These are phyloP conservation scores for Teunomyces cretensis DNA, from an alignment of 805 yeast genomes.

Conservation along the genomic window DNA sequence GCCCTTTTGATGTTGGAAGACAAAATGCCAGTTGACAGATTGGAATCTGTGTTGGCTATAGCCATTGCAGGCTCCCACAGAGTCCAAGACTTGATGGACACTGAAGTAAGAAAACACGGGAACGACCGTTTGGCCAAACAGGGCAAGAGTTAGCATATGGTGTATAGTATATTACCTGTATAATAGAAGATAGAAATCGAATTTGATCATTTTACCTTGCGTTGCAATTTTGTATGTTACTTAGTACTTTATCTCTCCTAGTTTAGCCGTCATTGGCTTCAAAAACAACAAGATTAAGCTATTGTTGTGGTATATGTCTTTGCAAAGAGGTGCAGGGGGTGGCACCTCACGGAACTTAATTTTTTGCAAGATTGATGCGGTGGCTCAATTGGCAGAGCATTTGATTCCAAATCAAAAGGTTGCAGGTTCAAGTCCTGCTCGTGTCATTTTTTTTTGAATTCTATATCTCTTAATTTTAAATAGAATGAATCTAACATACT, in stretches of 20 bases:
- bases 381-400: conserved; percentile 24
- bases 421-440: conserved; percentile 25
- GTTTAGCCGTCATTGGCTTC: too few species aligned
- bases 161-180: conserved; percentile 3
- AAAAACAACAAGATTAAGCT: neutral
- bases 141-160: conserved; percentile 6
- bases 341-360: too few species aligned
- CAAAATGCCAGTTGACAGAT: conserved; percentile 75
- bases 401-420: conserved; percentile 20
- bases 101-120: conserved; percentile 76
- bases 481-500: neutral
- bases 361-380: conserved; percentile 14
- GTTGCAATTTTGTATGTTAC: too few species aligned
- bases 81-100: conserved; percentile 82
- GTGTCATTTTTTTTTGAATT: conserved; percentile 14
- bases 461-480: too few species aligned
- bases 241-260: too few species aligned
- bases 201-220: neutral
- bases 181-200: neutral
- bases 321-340: too few species aligned
- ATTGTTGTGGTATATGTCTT: neutral
- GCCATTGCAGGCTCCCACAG: conserved; percentile 87
- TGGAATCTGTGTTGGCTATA: conserved; percentile 73
- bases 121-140: conserved; percentile 51
- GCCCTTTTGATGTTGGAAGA: conserved; percentile 78